Base-by-base conservation (phyloP, 805 yeast species). In the Pichia occidentalis region DNA sequence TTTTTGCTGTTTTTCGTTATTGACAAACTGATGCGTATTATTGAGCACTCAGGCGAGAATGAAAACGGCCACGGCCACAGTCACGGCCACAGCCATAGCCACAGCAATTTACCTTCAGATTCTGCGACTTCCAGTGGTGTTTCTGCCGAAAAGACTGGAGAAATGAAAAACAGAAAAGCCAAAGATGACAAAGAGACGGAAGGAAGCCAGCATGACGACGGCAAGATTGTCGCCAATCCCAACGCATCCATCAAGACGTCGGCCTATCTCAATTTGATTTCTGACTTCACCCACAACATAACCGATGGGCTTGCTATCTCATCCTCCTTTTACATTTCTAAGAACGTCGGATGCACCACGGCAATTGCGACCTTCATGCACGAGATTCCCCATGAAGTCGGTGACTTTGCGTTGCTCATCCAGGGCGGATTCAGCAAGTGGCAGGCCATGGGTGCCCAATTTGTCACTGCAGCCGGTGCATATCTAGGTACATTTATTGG, bases 331-430 rank as follows among this genome's bases (percentile, higher is more conserved):
- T 76, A 75, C 56, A 70, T 69, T 32, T 68, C 79, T 28, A 67
- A 70, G 36, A 63, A 59, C 31, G 76, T 73, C 13, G 92, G 92
- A 0, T 73, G 80, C 18, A 69, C 81, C 2, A 80, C 88, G 0
- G 73, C 82, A 17, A 59, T 81, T 25, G 85, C 88, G 1, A 79
- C 82, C 21, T 69, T 81, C 44, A 71, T 79, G 57, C 92, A 83
- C 54, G 92, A 83, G 54, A 72, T 82, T 34, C 92, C 92, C 5
- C 92, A 83, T 54, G 86, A 81, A 52, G 71, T 83, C 44, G 88
- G 90, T 33, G 92, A 83, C 52, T 83, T 78, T 59, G 88, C 87
- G 0, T 61, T 83, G 19, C 61, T 83, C 43, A 70, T 79, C 44
- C 76, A 77, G 50, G 79, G 80, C 17, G 90, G 90, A 0, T 72